Conservation (phyloP, 208 protist genomes). For the Tetramitus jugosus region DNA sequence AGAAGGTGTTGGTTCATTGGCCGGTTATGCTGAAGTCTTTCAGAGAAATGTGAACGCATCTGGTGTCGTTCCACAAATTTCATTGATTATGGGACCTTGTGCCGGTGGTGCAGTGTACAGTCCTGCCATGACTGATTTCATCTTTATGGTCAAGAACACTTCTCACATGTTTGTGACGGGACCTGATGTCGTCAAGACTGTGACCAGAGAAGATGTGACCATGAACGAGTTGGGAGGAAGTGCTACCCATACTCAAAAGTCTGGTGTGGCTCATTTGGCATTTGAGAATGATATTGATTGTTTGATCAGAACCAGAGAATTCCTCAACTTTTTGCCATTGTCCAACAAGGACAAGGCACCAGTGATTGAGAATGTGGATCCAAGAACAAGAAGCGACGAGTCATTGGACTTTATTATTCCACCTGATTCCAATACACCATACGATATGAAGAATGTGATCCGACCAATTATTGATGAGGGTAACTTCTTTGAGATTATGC, state of each 20-base stretch:
- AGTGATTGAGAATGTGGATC: slow-evolving; percentile 45
- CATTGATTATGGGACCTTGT: slow-evolving; percentile 89
- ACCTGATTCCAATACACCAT: slow-evolving; percentile 68
- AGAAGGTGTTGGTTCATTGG: slow-evolving; percentile 83
- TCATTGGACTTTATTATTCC: slow-evolving; percentile 64
- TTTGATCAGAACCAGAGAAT: slow-evolving; percentile 57
- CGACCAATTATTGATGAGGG: slow-evolving; percentile 66
- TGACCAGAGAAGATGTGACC: slow-evolving; percentile 76
- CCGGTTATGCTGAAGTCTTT: slow-evolving; percentile 88
- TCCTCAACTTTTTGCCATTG: slow-evolving; percentile 75
- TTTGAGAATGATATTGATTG: slow-evolving; percentile 84
- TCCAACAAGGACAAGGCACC: slow-evolving; percentile 62
- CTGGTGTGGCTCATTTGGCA: slow-evolving; percentile 67
- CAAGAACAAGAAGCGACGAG: slow-evolving; percentile 38
- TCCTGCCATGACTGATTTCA: slow-evolving; percentile 82
- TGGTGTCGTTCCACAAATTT: slow-evolving; percentile 91
- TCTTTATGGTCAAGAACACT: slow-evolving; percentile 89
- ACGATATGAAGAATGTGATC: slow-evolving; percentile 80
- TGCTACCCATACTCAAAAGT: slow-evolving; percentile 68
- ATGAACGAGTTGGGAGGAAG: slow-evolving; percentile 83
- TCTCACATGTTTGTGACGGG: slow-evolving; percentile 94
- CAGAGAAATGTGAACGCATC: slow-evolving; percentile 80
- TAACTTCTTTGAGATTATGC: slow-evolving; percentile 85
- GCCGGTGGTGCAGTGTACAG: slow-evolving; percentile 69
- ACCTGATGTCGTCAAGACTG: slow-evolving; percentile 89